Evolutionary conservation across 176 grass and related monocot genomes (phyloP), one percentile per base, ranked within the genome.

Genomic region (Triticum turgidum): DNA sequence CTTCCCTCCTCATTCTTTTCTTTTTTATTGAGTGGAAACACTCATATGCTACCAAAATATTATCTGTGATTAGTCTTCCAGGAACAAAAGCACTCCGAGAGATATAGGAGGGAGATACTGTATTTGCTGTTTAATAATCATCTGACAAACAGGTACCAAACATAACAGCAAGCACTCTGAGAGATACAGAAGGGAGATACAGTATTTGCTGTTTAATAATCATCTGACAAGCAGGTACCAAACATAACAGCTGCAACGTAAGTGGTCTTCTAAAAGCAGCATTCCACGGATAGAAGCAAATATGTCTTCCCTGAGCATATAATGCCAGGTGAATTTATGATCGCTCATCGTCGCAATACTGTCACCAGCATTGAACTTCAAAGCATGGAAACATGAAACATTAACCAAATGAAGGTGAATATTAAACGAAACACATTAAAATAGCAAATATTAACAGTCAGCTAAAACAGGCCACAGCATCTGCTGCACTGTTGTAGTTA

Each of bases 401-500:
- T 47, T 37, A 84, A 79, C 21, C 54, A 51, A 72, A 32, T 11
- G 3, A 47, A 12, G 44, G 44, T 47, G 11, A 12, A 47, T 47
- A 47, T 12, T 47, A 47, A 47, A 47, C 52, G 76, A 11, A 6
- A 70, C 51, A 22, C 6, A n/a, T 77, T 77, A 20, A 52, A 85
- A 91, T 10, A 29, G 45, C 65, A 88, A 87, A 77, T 91, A 82
- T 77, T 42, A 81, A 81, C 81, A 87, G 45, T 24, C 69, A 84
- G 76, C 83, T 76, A 69, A 78, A 62, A 78, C 73, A 81, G 81
- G 82, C 61, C 89, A 69, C 70, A 91, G 65, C 61, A 84, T 88
- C 63, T 88, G 82, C 68, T 79, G 64, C 41, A 68, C 11, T 11
- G 76, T 91, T 65, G 58, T 30, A 72, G 82, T 88, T 84, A 72